Evolutionary conservation across 352 stramenopile genomes (phyloP).

Genomic region (Elongisporangium prolatum): DNA sequence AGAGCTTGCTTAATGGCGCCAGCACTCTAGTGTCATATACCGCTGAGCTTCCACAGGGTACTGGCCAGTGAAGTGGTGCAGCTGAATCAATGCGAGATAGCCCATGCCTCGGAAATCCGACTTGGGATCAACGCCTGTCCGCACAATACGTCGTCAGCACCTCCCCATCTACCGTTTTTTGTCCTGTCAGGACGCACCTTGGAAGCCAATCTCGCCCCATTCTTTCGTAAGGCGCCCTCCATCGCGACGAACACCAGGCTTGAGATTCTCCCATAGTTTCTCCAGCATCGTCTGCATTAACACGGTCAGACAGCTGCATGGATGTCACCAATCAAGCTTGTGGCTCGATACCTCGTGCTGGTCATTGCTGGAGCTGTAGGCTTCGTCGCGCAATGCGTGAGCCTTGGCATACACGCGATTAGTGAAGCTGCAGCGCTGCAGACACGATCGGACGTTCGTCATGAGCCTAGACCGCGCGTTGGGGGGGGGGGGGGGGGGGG

Average conservation of each 20-base stretch:
- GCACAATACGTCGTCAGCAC: neutral
- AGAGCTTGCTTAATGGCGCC: neutral
- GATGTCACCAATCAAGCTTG: neutral
- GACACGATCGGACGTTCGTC: constrained; percentile 55
- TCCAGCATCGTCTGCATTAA: constrained; percentile 58
- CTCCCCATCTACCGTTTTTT: neutral
- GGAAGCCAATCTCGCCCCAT: constrained; percentile 85
- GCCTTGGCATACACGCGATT: constrained; percentile 64
- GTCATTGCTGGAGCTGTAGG: constrained; percentile 58
- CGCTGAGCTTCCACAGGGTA: constrained; percentile 71
- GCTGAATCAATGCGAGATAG: constrained; percentile 67
- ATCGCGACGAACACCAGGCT: constrained; percentile 67
- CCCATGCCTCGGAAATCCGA: constrained; percentile 86
- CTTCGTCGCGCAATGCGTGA: constrained; percentile 55
- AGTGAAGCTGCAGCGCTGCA: constrained; percentile 68
- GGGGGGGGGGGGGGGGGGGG: no score
- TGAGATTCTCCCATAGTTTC: constrained; percentile 72
- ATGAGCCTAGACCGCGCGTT: no score
- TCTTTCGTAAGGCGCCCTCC: constrained; percentile 83
- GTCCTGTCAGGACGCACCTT: constrained; percentile 30
- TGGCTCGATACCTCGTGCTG: constrained; percentile 43
- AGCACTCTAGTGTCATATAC: constrained; percentile 18
- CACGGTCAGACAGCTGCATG: neutral
- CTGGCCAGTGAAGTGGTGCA: constrained; percentile 68
- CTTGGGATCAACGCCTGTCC: constrained; percentile 69